Evolutionary conservation across 2,329 filamentous ascomycete genomes (phyloP), one percentile per base, ranked within the genome.

Genomic region (Pseudopithomyces maydicus): DNA sequence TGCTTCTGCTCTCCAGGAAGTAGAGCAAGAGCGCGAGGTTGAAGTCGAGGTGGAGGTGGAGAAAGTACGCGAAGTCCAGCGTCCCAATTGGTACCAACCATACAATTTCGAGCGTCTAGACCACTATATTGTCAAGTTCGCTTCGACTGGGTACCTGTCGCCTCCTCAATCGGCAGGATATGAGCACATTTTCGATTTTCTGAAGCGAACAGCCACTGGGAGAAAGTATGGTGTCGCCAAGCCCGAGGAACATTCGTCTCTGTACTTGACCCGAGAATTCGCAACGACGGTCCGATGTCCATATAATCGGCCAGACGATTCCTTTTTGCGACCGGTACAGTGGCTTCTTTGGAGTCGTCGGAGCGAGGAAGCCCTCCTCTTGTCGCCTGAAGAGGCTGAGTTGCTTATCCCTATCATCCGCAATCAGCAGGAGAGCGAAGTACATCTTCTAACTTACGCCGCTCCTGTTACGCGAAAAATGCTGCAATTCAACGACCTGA

Each of bases 331-430:
- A 1, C 72, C 82, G 0, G 83, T 88, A 0, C 82, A 86, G 23
- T 90, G 86, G 86, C 66, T 90, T 2, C 69, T 90, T 0, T 88
- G 82, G 81, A 84, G 81, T 56, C 62, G 63, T 0, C n/a, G 62
- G 0, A 74, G 75, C 0, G 65, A 83, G 7, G 81, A 77, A 0
- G 87, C 81, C 0, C 59, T 90, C 0, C 68, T 90, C 1, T 65
- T 90, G 1, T 85, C 84, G 26, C 84, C 86, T 0, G 87, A 90
- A 61, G 88, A 90, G 67, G 85, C 82, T 0, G 85, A 90, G 54
- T 44, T 65, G 0, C 60, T 89, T 0, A 77, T 90, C 2, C 78
- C 79, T 0, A 58, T 78, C 0, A 59, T 88, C 38, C 71, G 70
- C 4, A 33, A 66, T 1, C 2, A 15, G 3, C n/a, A 23, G 14